Conservation (phyloP, 805 yeast species). For the Ogataea parapolymorpha region DNA sequence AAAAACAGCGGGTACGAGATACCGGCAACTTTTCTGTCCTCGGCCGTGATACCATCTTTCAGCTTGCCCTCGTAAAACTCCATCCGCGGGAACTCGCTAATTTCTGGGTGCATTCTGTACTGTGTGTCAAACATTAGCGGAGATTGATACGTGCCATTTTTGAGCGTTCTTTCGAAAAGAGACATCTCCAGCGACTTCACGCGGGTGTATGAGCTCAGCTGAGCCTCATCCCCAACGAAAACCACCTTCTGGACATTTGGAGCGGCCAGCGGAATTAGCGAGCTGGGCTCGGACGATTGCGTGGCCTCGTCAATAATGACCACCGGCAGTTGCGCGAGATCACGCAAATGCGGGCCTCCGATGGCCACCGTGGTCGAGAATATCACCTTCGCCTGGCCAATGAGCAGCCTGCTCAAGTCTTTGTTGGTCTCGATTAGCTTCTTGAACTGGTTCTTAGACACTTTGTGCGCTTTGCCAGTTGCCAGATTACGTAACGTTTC, state of each 20-base stretch:
- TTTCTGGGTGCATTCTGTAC: constrained; percentile 95
- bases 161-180: constrained; percentile 61
- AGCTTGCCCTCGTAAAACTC: constrained; percentile 73
- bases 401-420: constrained; percentile 45
- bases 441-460: constrained; percentile 44
- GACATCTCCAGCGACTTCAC: constrained; percentile 65
- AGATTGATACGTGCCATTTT: constrained; percentile 55
- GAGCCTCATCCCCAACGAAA: constrained; percentile 77
- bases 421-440: constrained; percentile 45
- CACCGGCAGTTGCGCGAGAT: constrained; percentile 48
- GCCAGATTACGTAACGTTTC: constrained; percentile 44
- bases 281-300: constrained; percentile 70
- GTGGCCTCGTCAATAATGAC: constrained; percentile 80
- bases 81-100: constrained; percentile 77
- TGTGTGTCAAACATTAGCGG: constrained; percentile 76
- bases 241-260: constrained; percentile 64
- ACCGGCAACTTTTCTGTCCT: constrained; percentile 44
- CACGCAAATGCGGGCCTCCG: constrained; percentile 61
- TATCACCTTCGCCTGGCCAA: constrained; percentile 65
- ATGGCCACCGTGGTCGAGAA: constrained; percentile 73
- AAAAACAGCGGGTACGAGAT: constrained; percentile 56
- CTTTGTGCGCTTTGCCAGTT: constrained; percentile 39
- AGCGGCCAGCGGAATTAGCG: constrained; percentile 67
- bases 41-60: constrained; percentile 63
- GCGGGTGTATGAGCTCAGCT: constrained; percentile 67